A percentile compares a stretch with the other conserved stretches of the same genome.
These are phyloP conservation scores for Halteria grandinella DNA, from an alignment of 73 alveolate genomes.

Conservation along the genomic window DNA sequence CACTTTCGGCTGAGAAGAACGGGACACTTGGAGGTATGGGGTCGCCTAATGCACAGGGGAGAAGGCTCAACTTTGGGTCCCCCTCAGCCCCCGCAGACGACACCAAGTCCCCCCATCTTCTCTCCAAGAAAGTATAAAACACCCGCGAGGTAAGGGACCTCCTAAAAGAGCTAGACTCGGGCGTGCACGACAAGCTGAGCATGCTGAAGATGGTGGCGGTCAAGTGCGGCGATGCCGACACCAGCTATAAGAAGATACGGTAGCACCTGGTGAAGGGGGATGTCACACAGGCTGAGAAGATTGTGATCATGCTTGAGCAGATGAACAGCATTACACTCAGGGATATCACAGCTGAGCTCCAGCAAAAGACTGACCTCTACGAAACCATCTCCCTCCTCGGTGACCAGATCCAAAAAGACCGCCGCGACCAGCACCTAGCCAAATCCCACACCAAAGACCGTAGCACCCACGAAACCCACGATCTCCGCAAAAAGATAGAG, in stretches of 20 bases:
- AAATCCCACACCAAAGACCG: no score
- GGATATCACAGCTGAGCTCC: not conserved
- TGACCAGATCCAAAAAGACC: constrained; percentile 22
- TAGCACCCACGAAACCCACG: no score
- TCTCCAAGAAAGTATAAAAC: not conserved
- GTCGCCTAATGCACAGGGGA: constrained; percentile 21
- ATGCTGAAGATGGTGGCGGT: constrained; percentile 25
- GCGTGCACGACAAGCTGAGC: constrained; percentile 28
- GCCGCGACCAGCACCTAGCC: no score
- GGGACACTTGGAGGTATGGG: not conserved
- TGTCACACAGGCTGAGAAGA: constrained; percentile 28
- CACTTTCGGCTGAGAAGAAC: constrained; percentile 19
- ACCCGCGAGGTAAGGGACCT: constrained; percentile 19
- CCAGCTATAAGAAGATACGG: constrained; percentile 26
- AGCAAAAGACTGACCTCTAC: not conserved
- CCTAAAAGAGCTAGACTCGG: constrained; percentile 17
- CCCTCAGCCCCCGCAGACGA: not conserved
- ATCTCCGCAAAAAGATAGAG: not conserved
- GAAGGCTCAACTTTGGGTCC: not conserved
- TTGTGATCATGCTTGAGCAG: not conserved
- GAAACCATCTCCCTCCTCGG: not conserved
- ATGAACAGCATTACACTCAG: constrained; percentile 2
- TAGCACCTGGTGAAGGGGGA: not conserved
- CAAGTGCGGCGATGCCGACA: constrained; percentile 43
- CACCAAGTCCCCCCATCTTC: not conserved